These are phyloP conservation scores for Houttuynia cordata DNA, from an alignment of 164 flowering plant genomes.

Conservation along the genomic window DNA sequence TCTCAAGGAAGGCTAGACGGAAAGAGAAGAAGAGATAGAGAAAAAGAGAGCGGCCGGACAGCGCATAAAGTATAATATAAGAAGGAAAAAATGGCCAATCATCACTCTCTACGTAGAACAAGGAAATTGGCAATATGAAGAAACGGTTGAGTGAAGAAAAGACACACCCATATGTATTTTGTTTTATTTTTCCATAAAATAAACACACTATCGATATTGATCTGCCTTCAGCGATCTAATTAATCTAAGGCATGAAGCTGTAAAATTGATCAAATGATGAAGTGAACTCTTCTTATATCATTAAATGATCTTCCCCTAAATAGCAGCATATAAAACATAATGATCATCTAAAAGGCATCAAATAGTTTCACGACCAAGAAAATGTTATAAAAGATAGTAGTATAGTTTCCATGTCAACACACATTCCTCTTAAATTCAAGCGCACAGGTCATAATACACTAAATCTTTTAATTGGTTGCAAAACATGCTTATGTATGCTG, in stretches of 20 bases:
- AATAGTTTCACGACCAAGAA: background rate
- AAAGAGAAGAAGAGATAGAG: no score
- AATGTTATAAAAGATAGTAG: background rate
- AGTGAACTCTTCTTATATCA: slow-evolving; percentile 13
- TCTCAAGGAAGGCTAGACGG: no score
- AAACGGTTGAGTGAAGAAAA: slow-evolving; percentile 27
- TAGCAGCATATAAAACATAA: background rate
- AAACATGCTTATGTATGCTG: slow-evolving; percentile 9
- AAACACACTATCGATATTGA: background rate
- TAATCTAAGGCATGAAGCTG: background rate
- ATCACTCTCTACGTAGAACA: slow-evolving; percentile 29
- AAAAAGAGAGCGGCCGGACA: no score
- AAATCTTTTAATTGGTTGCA: background rate
- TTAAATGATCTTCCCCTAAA: slow-evolving; percentile 11
- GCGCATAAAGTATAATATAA: slow-evolving; percentile 1
- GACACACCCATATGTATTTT: slow-evolving; percentile 1
- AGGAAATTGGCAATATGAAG: slow-evolving; percentile 27
- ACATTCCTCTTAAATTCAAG: background rate
- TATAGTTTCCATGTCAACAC: slow-evolving; percentile 9
- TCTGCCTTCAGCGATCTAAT: background rate
- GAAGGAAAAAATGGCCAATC: slow-evolving; percentile 16
- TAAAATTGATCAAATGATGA: slow-evolving; percentile 4
- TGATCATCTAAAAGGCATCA: background rate
- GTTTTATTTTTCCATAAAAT: no score
- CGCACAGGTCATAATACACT: background rate